These are phyloP conservation scores for Xylaria sp. DNA, from an alignment of 495 filamentous ascomycete genomes.

Conservation along the genomic window DNA sequence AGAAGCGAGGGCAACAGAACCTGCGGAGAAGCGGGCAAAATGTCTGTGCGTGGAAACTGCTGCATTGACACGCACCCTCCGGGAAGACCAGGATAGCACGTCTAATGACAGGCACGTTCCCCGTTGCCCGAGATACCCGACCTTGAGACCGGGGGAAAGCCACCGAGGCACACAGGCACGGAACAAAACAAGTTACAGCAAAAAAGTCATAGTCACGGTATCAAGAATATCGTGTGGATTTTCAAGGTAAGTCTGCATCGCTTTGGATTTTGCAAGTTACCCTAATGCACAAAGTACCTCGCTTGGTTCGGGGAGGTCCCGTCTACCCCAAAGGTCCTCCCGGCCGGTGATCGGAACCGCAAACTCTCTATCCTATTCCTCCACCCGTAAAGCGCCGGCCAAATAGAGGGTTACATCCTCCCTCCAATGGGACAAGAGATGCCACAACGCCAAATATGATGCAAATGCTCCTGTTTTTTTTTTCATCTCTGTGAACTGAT, in stretches of 20 bases:
- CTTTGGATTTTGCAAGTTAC: not conserved
- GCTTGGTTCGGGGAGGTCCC: slow-evolving; percentile 12
- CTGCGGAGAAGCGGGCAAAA: not conserved
- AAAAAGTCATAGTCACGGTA: not conserved
- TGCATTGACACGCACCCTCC: slow-evolving; percentile 9
- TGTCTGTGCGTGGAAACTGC: slow-evolving; percentile 14
- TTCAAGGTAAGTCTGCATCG: slow-evolving; percentile 7
- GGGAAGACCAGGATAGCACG: not conserved
- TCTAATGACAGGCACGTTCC: not conserved
- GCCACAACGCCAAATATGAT: slow-evolving; percentile 27
- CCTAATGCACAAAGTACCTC: slow-evolving; percentile 5
- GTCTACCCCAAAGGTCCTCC: not conserved
- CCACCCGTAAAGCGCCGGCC: slow-evolving; percentile 5
- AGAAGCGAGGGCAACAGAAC: not conserved
- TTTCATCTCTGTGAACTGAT: slow-evolving; percentile 10
- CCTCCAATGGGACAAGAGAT: slow-evolving; percentile 14
- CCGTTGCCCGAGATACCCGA: not conserved
- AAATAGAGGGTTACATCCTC: slow-evolving; percentile 2
- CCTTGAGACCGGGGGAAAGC: not conserved
- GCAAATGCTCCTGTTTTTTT: slow-evolving; percentile 23
- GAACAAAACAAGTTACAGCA: slow-evolving; percentile 2
- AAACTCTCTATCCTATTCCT: slow-evolving; percentile 24
- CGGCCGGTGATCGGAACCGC: not conserved
- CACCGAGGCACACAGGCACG: slow-evolving; percentile 3
- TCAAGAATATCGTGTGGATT: not conserved